A percentile compares a stretch with the other conserved stretches of the same genome.
Evolutionary conservation across 208 protist genomes (phyloP).

Genomic region (Balamuthia mandrillaris): DNA sequence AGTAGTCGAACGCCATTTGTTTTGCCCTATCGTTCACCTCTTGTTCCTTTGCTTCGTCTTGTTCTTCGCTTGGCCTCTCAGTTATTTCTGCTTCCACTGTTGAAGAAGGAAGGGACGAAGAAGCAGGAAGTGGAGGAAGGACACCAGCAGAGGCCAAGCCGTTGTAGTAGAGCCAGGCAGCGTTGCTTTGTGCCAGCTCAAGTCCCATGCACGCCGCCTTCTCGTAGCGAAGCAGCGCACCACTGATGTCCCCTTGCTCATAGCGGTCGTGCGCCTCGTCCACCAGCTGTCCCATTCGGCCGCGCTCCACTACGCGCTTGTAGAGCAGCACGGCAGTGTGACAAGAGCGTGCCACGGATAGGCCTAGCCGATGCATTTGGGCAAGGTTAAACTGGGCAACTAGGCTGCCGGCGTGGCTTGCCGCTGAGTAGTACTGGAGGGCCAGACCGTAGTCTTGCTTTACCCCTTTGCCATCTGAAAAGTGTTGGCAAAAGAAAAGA

Average conservation of each 20-base stretch:
- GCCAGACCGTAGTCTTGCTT: too few species aligned
- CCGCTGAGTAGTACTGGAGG: too few species aligned
- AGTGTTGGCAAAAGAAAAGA: too few species aligned
- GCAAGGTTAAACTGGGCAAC: background rate
- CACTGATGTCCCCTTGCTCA: background rate
- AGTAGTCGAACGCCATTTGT: background rate
- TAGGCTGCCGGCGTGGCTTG: constrained; percentile 3
- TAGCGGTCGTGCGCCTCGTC: constrained; percentile 29
- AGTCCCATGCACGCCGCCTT: constrained; percentile 40
- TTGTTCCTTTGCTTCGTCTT: background rate
- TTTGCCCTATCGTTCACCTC: background rate
- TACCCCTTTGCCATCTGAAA: too few species aligned
- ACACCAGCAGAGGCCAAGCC: background rate
- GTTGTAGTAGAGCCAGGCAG: constrained; percentile 51
- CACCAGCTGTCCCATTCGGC: background rate
- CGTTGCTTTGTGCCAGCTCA: constrained; percentile 56
- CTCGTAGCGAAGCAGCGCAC: constrained; percentile 39
- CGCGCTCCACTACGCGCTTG: constrained; percentile 42
- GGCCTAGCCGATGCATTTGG: background rate
- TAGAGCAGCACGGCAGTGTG: background rate
- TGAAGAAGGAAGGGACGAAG: background rate
- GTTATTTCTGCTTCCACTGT: background rate
- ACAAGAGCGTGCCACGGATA: background rate
- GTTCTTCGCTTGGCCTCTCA: background rate
- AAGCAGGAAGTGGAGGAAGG: background rate